Base-by-base conservation (phyloP, 768 basidiomycete species). In the Auriscalpium microsporum region DNA sequence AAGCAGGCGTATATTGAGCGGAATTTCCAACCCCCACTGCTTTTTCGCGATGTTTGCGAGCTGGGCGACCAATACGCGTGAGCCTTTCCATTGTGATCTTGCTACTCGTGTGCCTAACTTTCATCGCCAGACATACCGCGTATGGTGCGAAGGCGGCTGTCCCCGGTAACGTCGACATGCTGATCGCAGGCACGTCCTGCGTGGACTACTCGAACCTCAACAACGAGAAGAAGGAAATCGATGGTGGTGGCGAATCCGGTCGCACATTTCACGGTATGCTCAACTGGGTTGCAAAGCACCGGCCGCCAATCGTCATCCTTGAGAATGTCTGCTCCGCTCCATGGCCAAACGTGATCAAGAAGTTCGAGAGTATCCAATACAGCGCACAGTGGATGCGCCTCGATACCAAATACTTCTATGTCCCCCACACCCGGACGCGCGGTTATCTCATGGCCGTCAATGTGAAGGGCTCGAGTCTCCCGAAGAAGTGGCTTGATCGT, bases 191-290 rank as follows among this genome's bases (percentile, higher is more conserved):
- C 34, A 97, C 94, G 1, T 95, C 93, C 19, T 97, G 94, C 58
- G 94, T 96, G 60, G 94, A 96, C 66, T 96, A 95, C 62, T 96
- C 94, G n/a, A 91, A 87, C 64, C 78, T 97, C 56, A 97, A 97
- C 68, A 93, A 87, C 62, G 81, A 90, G 65, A 91, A 91, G 67
- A 91, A 97, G 68, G 86, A 83, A 36, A 90, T 97, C 34, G 84
- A 91, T 48, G 91, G 78, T 7, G 84, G 87, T 55, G 94, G 94
- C 47, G 94, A 97, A 69, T 95, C 93, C 13, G 93, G 94, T 8
- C 78, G 88, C 38, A 97, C 94, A 0, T 97, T 96, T 69, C 80
- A 85, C 45, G 94, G 94, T 9, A 97, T 97, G 94, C 82, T 94
- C 78, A 80, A 80, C 34, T 97, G 92, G 90, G 87, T 96, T 45